These are phyloP conservation scores for Blastobotrys malaysiensis DNA, from an alignment of 1,139 yeast species.

Conservation along the genomic window DNA sequence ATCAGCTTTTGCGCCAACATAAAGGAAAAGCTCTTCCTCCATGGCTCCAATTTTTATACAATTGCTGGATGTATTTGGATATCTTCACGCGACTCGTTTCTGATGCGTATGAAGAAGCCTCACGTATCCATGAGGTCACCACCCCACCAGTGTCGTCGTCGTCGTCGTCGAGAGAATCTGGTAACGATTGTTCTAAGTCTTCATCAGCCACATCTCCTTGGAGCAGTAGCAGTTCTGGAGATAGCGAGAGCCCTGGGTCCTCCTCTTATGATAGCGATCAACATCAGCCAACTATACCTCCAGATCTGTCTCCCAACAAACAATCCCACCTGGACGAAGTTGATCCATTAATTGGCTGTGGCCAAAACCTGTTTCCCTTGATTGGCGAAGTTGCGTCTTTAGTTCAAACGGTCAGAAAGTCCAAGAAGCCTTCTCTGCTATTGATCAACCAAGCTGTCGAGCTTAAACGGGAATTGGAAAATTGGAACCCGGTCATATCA, in stretches of 20 bases:
- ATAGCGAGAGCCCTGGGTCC: neutral
- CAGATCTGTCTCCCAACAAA: neutral
- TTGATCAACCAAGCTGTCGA: conserved; percentile 53
- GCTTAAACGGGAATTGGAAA: conserved; percentile 46
- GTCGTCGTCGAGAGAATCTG: no score
- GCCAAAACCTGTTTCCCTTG: conserved; percentile 55
- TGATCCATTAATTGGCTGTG: conserved; percentile 64
- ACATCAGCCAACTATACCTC: no score
- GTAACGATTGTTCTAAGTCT: neutral
- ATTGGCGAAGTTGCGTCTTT: conserved; percentile 59
- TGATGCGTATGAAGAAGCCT: conserved; percentile 39
- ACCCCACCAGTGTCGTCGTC: neutral
- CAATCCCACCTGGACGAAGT: conserved; percentile 22
- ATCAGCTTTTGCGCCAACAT: conserved; percentile 18
- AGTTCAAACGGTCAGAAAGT: conserved; percentile 45
- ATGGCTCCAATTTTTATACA: conserved; percentile 49
- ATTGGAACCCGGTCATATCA: conserved; percentile 42
- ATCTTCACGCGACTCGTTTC: conserved; percentile 62
- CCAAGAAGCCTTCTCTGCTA: conserved; percentile 40
- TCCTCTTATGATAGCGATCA: neutral
- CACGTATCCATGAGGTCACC: neutral
- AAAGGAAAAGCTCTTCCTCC: conserved; percentile 19
- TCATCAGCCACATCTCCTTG: neutral
- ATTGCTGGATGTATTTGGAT: conserved; percentile 62
- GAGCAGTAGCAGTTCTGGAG: neutral